Evolutionary conservation across 805 yeast species (phyloP).

Genomic region (Barnettozyma siamensis): DNA sequence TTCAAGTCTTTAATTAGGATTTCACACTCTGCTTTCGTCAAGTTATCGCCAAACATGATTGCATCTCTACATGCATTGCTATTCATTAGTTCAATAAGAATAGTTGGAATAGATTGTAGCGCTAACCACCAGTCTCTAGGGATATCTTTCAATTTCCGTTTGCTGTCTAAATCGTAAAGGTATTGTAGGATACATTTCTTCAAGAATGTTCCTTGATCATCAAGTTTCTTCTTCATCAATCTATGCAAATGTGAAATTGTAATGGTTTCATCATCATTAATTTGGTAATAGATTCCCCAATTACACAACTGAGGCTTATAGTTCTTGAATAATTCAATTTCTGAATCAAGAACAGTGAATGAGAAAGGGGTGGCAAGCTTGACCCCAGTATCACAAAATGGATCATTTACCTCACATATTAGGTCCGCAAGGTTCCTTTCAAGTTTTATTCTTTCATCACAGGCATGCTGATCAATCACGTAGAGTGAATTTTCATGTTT

Average conservation of each 20-base stretch:
- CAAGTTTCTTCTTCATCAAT: slow-evolving; percentile 31
- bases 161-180: slow-evolving; percentile 35
- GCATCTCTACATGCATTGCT: slow-evolving; percentile 66
- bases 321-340: slow-evolving; percentile 28
- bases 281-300: slow-evolving; percentile 41
- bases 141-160: slow-evolving; percentile 22
- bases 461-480: slow-evolving; percentile 77
- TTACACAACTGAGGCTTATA: slow-evolving; percentile 25
- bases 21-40: slow-evolving; percentile 40
- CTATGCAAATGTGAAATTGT: slow-evolving; percentile 40
- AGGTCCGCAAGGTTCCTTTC: slow-evolving; percentile 43
- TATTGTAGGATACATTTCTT: slow-evolving; percentile 38
- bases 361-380: slow-evolving; percentile 10
- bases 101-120: slow-evolving; percentile 41
- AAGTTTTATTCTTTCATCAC: slow-evolving; percentile 66
- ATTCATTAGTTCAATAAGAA: slow-evolving; percentile 45
- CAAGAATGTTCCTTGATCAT: slow-evolving; percentile 27
- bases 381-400: slow-evolving; percentile 14
- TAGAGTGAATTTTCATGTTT: slow-evolving; percentile 27
- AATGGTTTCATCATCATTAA: slow-evolving; percentile 8
- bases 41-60: slow-evolving; percentile 60
- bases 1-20: slow-evolving; percentile 37
- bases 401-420: slow-evolving; percentile 25
- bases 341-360: slow-evolving; percentile 24
- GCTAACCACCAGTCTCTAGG: slow-evolving; percentile 34